phyloP scores from a whole-genome alignment of 2,329 filamentous ascomycete species.

The Metarhizium guizhouense region DNA sequence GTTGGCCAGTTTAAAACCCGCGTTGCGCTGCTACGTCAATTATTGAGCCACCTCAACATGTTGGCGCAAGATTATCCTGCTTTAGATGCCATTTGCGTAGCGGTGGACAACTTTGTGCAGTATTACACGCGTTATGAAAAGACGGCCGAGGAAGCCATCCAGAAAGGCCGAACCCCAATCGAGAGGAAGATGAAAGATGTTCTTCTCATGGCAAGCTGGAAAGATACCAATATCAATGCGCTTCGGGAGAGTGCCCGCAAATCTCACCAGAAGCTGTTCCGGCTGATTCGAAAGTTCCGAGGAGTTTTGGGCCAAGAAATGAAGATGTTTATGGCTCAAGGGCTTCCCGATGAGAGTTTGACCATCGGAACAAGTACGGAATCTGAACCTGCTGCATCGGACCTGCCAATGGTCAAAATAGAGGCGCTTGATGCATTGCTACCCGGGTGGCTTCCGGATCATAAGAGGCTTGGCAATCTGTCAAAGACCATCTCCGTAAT shows the following conservation, averaged over 20 bases:
- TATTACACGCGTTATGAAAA: slow-evolving; percentile 67
- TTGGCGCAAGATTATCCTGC: slow-evolving; percentile 50
- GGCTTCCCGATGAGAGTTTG: slow-evolving; percentile 43
- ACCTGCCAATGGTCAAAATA: slow-evolving; percentile 11
- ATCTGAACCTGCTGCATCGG: not conserved
- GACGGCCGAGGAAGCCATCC: slow-evolving; percentile 54
- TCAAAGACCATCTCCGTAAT: slow-evolving; percentile 66
- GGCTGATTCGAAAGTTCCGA: slow-evolving; percentile 84
- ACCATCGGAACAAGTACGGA: slow-evolving; percentile 3
- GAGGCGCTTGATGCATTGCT: slow-evolving; percentile 16
- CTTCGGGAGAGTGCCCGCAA: slow-evolving; percentile 81
- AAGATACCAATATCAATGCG: slow-evolving; percentile 89
- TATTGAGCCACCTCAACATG: slow-evolving; percentile 56
- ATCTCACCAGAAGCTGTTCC: slow-evolving; percentile 88
- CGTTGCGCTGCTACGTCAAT: slow-evolving; percentile 58
- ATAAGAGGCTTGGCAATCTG: slow-evolving; percentile 63
- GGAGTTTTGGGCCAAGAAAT: slow-evolving; percentile 68
- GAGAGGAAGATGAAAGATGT: slow-evolving; percentile 91
- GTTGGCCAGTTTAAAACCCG: slow-evolving; percentile 73
- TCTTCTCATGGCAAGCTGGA: slow-evolving; percentile 93
- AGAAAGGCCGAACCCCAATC: slow-evolving; percentile 59
- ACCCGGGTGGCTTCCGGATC: slow-evolving; percentile 31
- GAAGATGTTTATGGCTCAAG: slow-evolving; percentile 51
- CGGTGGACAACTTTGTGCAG: slow-evolving; percentile 66
- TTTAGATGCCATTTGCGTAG: slow-evolving; percentile 50